phyloP scores from a whole-genome alignment of 192 early-diverging fungal species.

The Endogone sp. region DNA sequence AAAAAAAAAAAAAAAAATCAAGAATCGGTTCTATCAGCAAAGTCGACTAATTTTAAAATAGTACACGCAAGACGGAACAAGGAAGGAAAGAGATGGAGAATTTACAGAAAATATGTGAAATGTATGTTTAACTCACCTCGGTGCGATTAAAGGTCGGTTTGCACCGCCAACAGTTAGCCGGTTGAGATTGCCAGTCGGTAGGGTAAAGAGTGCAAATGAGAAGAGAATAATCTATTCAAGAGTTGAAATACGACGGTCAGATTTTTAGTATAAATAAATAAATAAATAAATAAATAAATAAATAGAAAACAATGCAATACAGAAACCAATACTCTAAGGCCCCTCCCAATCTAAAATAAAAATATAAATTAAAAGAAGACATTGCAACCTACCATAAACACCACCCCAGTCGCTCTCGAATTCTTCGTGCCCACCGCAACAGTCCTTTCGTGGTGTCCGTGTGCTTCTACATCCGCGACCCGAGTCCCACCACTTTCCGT shows the following conservation, averaged over 20 bases:
- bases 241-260: too few species aligned
- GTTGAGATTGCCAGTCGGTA: slow-evolving; percentile 48
- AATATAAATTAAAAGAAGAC: neutral
- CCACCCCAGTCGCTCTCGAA: slow-evolving; percentile 49
- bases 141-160: slow-evolving; percentile 28
- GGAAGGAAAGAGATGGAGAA: too few species aligned
- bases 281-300: neutral
- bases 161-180: slow-evolving; percentile 47
- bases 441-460: neutral
- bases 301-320: slow-evolving; percentile 3
- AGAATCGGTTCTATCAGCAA: too few species aligned
- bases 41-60: too few species aligned
- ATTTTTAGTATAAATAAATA: neutral
- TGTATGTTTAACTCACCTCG: neutral
- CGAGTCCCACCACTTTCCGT: slow-evolving; percentile 13
- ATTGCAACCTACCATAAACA: slow-evolving; percentile 52
- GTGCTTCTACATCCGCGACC: neutral
- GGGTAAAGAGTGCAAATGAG: slow-evolving; percentile 77
- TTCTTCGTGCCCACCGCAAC: slow-evolving; percentile 19
- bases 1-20: too few species aligned
- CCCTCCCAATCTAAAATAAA: too few species aligned
- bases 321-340: too few species aligned
- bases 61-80: too few species aligned
- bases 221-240: slow-evolving; percentile 72
- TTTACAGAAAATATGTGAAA: slow-evolving; percentile 4